Conservation (phyloP, 768 basidiomycete species). For the Lentinula sp. region DNA sequence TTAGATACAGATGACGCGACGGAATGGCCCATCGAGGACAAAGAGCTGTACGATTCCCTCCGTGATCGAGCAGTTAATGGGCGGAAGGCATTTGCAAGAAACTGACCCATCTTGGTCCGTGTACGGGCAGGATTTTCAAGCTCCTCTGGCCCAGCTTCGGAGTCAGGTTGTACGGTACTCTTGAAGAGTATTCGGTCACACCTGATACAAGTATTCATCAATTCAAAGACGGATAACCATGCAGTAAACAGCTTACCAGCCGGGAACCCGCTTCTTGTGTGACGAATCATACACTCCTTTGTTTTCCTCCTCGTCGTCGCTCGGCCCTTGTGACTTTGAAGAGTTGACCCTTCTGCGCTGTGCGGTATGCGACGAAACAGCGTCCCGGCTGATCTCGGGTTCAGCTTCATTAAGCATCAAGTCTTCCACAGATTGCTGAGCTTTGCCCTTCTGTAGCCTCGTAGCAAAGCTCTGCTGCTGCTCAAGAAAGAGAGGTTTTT, state of each 20-base stretch:
- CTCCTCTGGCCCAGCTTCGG: slow-evolving; percentile 34
- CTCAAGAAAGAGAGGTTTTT: slow-evolving; percentile 11
- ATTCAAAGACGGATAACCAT: neutral
- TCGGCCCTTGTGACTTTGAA: slow-evolving; percentile 27
- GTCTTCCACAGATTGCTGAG: slow-evolving; percentile 5
- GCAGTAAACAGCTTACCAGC: slow-evolving; percentile 48
- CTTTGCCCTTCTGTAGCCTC: neutral
- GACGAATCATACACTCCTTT: slow-evolving; percentile 78
- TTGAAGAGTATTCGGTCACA: slow-evolving; percentile 86
- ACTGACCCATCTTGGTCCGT: slow-evolving; percentile 44
- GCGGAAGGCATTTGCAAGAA: slow-evolving; percentile 49
- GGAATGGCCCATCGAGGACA: slow-evolving; percentile 16
- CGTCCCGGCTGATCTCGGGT: slow-evolving; percentile 9
- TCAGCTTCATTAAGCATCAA: slow-evolving; percentile 4
- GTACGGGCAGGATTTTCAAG: slow-evolving; percentile 21
- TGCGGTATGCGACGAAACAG: slow-evolving; percentile 16
- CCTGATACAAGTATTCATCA: slow-evolving; percentile 29
- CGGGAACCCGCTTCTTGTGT: slow-evolving; percentile 75
- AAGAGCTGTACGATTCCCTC: slow-evolving; percentile 28
- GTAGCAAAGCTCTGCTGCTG: slow-evolving; percentile 2
- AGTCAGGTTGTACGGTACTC: slow-evolving; percentile 50
- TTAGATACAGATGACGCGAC: slow-evolving; percentile 14
- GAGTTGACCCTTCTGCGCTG: slow-evolving; percentile 25
- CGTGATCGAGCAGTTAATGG: slow-evolving; percentile 34
- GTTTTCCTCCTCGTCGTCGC: slow-evolving; percentile 35